Evolutionary conservation across 225 moss, liverwort and hornwort species (phyloP), one percentile per base, ranked within the genome.

Genomic region (Thuidium tamariscinum): DNA sequence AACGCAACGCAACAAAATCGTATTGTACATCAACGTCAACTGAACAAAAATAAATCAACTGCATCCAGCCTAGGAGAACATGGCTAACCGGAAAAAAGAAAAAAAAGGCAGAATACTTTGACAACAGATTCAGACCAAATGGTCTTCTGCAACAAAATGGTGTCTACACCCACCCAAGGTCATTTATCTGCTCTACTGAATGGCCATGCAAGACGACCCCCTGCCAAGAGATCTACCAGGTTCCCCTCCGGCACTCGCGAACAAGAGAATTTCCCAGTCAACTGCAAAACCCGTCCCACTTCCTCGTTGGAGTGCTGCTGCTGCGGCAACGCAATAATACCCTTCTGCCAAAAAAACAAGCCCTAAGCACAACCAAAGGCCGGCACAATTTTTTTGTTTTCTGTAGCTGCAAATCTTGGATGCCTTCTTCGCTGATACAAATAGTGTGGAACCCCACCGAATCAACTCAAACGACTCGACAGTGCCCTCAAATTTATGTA

Each of bases 381-480:
- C 52, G 79, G 62, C 63, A 81, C 66, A 66, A 66, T 7, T 81
- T 81, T 81, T 80, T 67, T 57, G 56, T 74, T 64, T 71, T 79
- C 86, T 75, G 88, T 61, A 86, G 81, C 91, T 91, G 77, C 83
- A 84, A 87, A 49, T 74, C 39, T 32, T 65, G 79, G 76, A 84
- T 75, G 89, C 87, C 87, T 80, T 56, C 80, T 87, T 78, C 83
- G 57, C 78, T 75, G 68, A 85, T 83, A 89, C 85, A 64, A 80
- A 87, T 74, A 77, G 83, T n/a, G 81, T 85, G 73, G 44, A 75
- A 80, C 88, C 16, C 81, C 48, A 64, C 23, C 83, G 56, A 72
- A 84, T 79, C 79, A 51, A 77, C 84, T 69, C 79, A 21, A 39
- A 81, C 42, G 73, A 70, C 29, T 83, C 83, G 52, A 82, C 82